Conservation (phyloP, 2,329 filamentous ascomycete genomes). For the Byssochlamys sp. region DNA sequence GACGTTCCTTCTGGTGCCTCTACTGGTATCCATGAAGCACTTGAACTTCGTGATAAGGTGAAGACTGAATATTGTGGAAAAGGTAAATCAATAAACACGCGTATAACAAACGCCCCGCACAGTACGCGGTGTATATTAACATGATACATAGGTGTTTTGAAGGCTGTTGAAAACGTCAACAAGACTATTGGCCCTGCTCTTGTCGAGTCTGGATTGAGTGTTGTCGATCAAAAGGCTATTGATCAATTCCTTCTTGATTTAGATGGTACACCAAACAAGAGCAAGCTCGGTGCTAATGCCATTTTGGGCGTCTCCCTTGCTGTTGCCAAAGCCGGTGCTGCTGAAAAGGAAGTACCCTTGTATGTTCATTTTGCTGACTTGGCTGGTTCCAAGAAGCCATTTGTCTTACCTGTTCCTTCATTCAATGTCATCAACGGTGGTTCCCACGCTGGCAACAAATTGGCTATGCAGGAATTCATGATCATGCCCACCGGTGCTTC, state of each 20-base stretch:
- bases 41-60: constrained; percentile 83
- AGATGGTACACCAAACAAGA: constrained; percentile 78
- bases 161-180: no score
- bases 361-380: constrained; percentile 82
- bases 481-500: constrained; percentile 82
- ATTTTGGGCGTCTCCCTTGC: constrained; percentile 78
- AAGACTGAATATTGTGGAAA: constrained; percentile 79
- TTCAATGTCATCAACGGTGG: constrained; percentile 90
- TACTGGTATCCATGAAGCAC: constrained; percentile 82
- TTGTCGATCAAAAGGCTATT: constrained; percentile 75
- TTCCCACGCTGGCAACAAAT: constrained; percentile 91
- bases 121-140: no score
- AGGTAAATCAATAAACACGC: constrained; percentile 49
- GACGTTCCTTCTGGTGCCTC: constrained; percentile 96
- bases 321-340: constrained; percentile 78
- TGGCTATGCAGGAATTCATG: constrained; percentile 96
- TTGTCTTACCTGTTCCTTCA: constrained; percentile 81
- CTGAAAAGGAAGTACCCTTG: constrained; percentile 77
- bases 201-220: constrained; percentile 72
- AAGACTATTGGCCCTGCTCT: constrained; percentile 66
- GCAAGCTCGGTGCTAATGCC: constrained; percentile 77
- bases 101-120: no score
- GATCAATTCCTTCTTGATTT: constrained; percentile 78
- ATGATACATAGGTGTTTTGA: no score
- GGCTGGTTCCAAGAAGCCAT: constrained; percentile 82